Evolutionary conservation across 73 alveolate genomes (phyloP), one percentile per base, ranked within the genome.

Genomic region (Paramecium biaurelia): DNA sequence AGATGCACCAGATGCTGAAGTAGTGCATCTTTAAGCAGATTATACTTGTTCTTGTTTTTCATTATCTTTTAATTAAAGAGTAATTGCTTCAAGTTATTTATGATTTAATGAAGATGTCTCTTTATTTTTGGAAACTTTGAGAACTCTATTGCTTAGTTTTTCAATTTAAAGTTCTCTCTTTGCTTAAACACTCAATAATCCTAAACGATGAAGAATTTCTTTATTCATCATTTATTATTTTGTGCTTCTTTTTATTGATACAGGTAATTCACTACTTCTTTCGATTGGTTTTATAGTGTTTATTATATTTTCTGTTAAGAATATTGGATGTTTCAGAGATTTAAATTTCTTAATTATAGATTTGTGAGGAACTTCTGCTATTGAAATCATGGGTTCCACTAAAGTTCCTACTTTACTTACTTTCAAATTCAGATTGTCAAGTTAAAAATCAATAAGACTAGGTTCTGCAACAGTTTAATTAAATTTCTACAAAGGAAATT

Each of bases 201-300:
- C 90, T 14, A 79, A 42, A 10, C 90, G 14, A 30, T 41, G 74
- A 1, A 79, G 24, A 79, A 79, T 79, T 18, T 79, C 76, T 43
- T 79, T 79, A 42, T 79, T 79, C 90, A 79, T 41, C 45, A 30
- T 79, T 26, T 30, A 30, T 79, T 79, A 79, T 79, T 79, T 79
- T 4, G 43, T 63, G 84, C 86, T 72, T 32, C 56, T 14, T 38
- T 72, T 38, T 32, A 72, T 72, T 20, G 58, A 38, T n/a, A 20
- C 8, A 63, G 84, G 84, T 63, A 63, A 30, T 63, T 63, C 84
- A 11, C 15, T 26, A 4, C 8, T 15, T 9, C 24, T 63, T 63
- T 11, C 59, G 0, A 12, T 7, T 4, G 37, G 18, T 14, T 72
- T 72, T 5, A 38, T 32, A 5, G 38, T 72, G 68, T 15, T 20